Evolutionary conservation across 176 grass and related monocot genomes (phyloP), one percentile per base, ranked within the genome.

Genomic region (Oryza glumipatula): DNA sequence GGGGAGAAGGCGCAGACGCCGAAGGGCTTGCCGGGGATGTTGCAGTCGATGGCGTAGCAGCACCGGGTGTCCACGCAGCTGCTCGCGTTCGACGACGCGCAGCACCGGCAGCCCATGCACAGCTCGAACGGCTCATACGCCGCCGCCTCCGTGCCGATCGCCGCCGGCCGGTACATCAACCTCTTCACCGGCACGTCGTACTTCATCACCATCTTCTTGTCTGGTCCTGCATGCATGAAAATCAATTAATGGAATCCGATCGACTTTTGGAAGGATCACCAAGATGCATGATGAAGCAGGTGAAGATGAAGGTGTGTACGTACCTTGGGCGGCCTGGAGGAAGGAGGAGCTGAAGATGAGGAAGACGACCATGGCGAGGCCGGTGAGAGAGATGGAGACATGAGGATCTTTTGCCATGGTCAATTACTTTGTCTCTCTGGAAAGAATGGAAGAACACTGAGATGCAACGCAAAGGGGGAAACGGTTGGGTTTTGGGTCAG

Each of bases 31-130:
- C 87, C 95, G 5, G 93, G 95, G 83, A 95, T 60, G 81, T 92
- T 63, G 89, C 93, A 98, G 71, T 93, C 68, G 87, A 98, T 98
- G 93, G 76, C 58, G 81, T 92, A 95, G 91, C 95, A 98, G 78
- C 95, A 98, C 22, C 65, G 65, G 2, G 89, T 88, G 21, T 84
- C 77, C 63, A 88, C 63, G 84, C 95, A 95, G 72, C 67, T 80
- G 80, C 73, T 90, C 30, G 67, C 0, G 78, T 91, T 72, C 44
- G 88, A 76, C 70, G 76, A 46, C 11, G 77, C 33, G 82, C 93
- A 98, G 85, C 89, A 98, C 28, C 78, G 82, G 93, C 93, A 95
- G 0, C 86, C 90, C 17, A 80, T 65, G 88, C 94, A 97, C 56
- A 94, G n/a, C 85, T 85, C 63, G 87, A 94, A 97, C 47, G 94